These are phyloP conservation scores for Raphidocelis subcapitata DNA, from an alignment of 139 green algal genomes.

Conservation along the genomic window DNA sequence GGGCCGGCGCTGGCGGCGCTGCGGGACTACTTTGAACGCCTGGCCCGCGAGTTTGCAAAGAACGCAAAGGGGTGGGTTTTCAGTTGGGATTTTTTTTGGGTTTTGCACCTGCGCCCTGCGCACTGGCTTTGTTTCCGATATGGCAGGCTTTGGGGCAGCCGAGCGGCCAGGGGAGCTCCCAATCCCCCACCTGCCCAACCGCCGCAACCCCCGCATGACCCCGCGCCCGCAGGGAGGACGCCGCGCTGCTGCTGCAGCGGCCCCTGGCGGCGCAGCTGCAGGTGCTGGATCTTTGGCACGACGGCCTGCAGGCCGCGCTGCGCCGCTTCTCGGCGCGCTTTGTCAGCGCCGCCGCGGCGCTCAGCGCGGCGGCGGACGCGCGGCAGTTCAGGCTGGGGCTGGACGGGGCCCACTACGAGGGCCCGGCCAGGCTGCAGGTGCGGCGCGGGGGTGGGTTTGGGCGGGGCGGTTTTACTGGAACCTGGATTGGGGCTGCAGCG, in stretches of 20 bases:
- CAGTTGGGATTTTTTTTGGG: neutral
- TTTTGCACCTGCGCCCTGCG: neutral
- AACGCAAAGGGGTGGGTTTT: constrained; percentile 29
- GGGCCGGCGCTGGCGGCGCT: constrained; percentile 56
- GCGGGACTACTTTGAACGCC: constrained; percentile 61
- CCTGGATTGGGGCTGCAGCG: neutral
- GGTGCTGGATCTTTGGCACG: constrained; percentile 66
- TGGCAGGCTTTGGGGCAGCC: neutral
- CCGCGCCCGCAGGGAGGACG: constrained; percentile 1
- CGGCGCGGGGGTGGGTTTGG: neutral
- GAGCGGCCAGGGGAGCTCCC: too few species aligned
- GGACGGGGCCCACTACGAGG: constrained; percentile 69
- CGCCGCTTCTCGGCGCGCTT: constrained; percentile 1
- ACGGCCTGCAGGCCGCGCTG: constrained; percentile 24
- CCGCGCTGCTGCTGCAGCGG: constrained; percentile 15
- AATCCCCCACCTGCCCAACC: neutral
- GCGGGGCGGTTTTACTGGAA: neutral
- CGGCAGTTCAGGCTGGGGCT: constrained; percentile 42
- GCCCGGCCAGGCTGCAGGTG: constrained; percentile 57
- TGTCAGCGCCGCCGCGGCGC: constrained; percentile 27
- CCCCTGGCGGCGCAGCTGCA: constrained; percentile 67
- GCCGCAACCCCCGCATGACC: neutral
- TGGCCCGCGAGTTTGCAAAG: constrained; percentile 56
- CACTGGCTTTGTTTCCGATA: too few species aligned
- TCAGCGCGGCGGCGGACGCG: constrained; percentile 61